These are phyloP conservation scores for Backusella australiensis DNA, from an alignment of 192 early-diverging fungal genomes.

Conservation along the genomic window DNA sequence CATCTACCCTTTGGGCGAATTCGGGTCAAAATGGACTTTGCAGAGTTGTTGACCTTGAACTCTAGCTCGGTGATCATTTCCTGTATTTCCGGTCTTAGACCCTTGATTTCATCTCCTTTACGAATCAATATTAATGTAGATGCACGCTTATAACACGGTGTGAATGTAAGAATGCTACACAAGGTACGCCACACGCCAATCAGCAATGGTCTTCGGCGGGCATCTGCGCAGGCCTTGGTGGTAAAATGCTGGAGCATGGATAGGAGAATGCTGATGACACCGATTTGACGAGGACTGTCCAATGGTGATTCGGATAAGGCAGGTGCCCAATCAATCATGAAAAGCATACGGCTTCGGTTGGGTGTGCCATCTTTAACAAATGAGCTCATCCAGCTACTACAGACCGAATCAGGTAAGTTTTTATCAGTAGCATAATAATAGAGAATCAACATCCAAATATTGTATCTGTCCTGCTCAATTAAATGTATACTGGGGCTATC, in stretches of 20 bases:
- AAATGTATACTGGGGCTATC: not conserved
- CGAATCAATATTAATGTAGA: not conserved
- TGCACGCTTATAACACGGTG: conserved; percentile 6
- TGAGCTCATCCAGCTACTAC: conserved; percentile 7
- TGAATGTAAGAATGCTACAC: not conserved
- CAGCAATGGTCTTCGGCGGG: not conserved
- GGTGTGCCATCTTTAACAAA: not conserved
- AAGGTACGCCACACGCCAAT: conserved; percentile 19
- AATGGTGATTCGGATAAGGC: not conserved
- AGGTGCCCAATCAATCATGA: conserved; percentile 13
- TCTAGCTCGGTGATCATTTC: conserved; percentile 3
- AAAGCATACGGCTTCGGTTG: not conserved
- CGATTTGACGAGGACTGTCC: not conserved
- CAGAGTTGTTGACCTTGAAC: not conserved
- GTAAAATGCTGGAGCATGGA: conserved; percentile 18
- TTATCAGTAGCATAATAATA: conserved; percentile 7
- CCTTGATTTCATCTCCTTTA: not conserved
- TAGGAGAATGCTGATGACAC: conserved; percentile 13
- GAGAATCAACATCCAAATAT: conserved; percentile 16
- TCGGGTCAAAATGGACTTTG: not conserved
- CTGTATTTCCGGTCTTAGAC: conserved; percentile 5
- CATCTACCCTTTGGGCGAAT: not conserved
- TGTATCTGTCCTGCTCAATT: conserved; percentile 15
- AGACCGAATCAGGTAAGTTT: not conserved
- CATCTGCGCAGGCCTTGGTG: not conserved